phyloP scores from a whole-genome alignment of 805 yeast genomes.

The Saccharomyces jurei region DNA sequence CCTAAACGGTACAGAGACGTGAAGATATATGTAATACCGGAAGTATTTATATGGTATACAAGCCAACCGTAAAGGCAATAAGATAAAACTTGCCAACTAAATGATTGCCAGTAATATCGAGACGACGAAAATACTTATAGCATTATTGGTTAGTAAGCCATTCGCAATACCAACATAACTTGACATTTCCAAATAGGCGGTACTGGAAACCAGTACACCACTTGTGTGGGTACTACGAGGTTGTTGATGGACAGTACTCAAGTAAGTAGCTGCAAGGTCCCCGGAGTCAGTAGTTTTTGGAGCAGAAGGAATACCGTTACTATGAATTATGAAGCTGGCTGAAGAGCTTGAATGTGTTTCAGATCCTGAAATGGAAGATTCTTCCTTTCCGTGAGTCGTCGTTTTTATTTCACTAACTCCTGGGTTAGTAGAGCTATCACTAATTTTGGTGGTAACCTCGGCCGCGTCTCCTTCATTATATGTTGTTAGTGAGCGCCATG shows the following conservation, averaged over 20 bases:
- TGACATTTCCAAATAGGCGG: constrained; percentile 13
- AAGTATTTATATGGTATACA: background rate
- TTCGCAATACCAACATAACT: constrained; percentile 8
- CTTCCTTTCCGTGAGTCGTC: constrained; percentile 18
- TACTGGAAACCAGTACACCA: constrained; percentile 15
- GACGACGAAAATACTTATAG: constrained; percentile 13
- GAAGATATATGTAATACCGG: no score
- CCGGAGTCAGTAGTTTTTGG: constrained; percentile 15
- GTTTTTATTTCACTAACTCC: constrained; percentile 21
- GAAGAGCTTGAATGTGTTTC: constrained; percentile 20
- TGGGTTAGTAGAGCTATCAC: constrained; percentile 15
- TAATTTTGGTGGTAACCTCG: constrained; percentile 6
- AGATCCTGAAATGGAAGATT: constrained; percentile 6
- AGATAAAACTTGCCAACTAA: background rate
- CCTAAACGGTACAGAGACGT: no score
- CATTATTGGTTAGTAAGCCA: constrained; percentile 4
- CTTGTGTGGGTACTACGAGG: constrained; percentile 17
- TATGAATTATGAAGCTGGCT: constrained; percentile 14
- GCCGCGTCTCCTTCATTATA: constrained; percentile 9
- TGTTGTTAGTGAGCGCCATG: constrained; percentile 22
- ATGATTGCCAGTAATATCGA: constrained; percentile 2
- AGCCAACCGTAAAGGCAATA: background rate
- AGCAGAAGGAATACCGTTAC: constrained; percentile 15
- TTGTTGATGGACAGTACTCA: background rate
- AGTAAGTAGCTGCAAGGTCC: constrained; percentile 4